phyloP scores from a whole-genome alignment of 139 green algal species.

The Monoraphidium neglectum region DNA sequence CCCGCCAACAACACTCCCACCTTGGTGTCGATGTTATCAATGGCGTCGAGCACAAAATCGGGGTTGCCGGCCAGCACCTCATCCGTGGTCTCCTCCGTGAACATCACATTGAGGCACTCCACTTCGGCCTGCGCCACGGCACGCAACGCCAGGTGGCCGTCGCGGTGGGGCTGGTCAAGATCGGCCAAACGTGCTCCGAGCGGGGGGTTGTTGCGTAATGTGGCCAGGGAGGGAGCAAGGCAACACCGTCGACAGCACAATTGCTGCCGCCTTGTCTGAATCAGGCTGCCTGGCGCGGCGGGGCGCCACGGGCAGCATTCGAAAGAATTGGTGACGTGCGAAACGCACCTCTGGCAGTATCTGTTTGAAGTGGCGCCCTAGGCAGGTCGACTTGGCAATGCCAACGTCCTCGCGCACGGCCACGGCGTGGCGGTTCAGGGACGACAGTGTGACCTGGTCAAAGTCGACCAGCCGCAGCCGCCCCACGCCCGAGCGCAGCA shows the following conservation, averaged over 20 bases:
- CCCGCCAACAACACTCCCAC: constrained; percentile 29
- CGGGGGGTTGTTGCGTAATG: too few relatives aligned
- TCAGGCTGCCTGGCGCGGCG: too few relatives aligned
- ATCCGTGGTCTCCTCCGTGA: constrained; percentile 72
- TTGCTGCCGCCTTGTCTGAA: too few relatives aligned
- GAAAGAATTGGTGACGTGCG: not conserved
- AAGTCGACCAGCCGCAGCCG: constrained; percentile 95
- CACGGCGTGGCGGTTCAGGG: constrained; percentile 82
- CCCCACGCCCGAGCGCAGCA: constrained; percentile 93
- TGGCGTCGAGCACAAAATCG: constrained; percentile 95
- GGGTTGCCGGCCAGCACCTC: constrained; percentile 77
- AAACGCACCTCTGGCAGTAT: constrained; percentile 89
- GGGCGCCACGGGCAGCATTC: too few relatives aligned
- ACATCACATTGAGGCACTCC: constrained; percentile 80
- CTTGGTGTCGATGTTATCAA: constrained; percentile 99
- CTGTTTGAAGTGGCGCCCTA: constrained; percentile 79
- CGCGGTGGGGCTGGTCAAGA: too few relatives aligned
- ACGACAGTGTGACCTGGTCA: constrained; percentile 81
- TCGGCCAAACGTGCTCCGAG: too few relatives aligned
- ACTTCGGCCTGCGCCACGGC: constrained; percentile 46
- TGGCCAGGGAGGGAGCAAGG: too few relatives aligned
- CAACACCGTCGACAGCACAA: too few relatives aligned
- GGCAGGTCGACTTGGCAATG: constrained; percentile 81
- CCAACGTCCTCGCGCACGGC: constrained; percentile 94
- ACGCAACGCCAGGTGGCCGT: too few relatives aligned